Conservation (phyloP, 2,329 filamentous ascomycete species). For the Gremmenia infestans region DNA sequence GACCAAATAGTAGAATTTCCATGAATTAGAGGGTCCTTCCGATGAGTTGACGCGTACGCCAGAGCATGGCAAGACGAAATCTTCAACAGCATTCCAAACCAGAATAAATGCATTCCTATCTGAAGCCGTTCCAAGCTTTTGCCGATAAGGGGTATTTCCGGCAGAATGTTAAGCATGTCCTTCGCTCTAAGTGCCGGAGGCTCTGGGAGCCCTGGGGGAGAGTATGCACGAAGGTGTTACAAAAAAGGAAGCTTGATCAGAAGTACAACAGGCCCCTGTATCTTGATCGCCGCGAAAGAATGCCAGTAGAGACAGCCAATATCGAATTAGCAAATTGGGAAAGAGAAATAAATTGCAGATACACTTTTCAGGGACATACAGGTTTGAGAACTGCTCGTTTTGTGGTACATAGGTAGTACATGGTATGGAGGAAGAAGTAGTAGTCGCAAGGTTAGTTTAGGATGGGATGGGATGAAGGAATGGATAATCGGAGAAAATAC, state of each 20-base stretch:
- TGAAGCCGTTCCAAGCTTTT: slow-evolving; percentile 2
- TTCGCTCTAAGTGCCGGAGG: background rate
- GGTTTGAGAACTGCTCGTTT: background rate
- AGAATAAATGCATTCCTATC: background rate
- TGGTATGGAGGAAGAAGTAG: too few relatives aligned
- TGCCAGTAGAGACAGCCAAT: background rate
- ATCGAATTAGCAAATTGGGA: background rate
- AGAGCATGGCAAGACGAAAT: background rate
- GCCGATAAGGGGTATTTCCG: slow-evolving; percentile 7
- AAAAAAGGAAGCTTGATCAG: background rate
- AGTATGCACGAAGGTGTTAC: background rate
- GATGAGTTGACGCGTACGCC: background rate
- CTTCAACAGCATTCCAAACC: background rate
- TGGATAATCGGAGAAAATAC: too few relatives aligned
- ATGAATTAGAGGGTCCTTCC: background rate
- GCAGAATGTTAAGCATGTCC: background rate
- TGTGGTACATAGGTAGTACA: too few relatives aligned
- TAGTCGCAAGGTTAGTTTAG: background rate
- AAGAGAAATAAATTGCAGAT: background rate
- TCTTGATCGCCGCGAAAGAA: background rate
- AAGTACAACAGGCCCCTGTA: background rate
- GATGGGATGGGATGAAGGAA: too few relatives aligned
- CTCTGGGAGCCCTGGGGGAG: background rate
- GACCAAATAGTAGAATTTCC: background rate
- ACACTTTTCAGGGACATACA: background rate